Percentiles rank a stretch among this genome's conserved stretches.
These are phyloP conservation scores for Mortierella claussenii DNA, from an alignment of 192 early-diverging fungal species.

Conservation along the genomic window DNA sequence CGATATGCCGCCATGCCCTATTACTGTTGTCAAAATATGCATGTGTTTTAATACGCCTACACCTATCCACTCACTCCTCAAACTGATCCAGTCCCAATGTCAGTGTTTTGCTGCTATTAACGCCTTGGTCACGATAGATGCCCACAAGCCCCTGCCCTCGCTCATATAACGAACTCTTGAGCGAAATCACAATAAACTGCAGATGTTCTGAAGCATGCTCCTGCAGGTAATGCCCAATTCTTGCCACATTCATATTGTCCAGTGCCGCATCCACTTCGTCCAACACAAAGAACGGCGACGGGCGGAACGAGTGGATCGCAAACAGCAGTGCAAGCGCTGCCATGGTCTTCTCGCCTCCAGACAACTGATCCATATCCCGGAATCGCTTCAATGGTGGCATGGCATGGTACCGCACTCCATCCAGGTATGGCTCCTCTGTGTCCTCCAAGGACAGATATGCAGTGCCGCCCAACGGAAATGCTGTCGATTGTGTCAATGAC, in stretches of 20 bases:
- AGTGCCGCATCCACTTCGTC: conserved; percentile 99
- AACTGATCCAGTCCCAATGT: conserved; percentile 66
- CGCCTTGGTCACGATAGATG: conserved; percentile 91
- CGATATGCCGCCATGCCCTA: no score
- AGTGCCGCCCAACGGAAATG: conserved; percentile 93
- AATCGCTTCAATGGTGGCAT: conserved; percentile 99
- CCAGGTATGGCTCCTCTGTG: conserved; percentile 93
- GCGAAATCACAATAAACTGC: conserved; percentile 98
- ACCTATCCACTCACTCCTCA: no score
- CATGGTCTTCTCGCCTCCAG: conserved; percentile 99
- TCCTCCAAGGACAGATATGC: conserved; percentile 95
- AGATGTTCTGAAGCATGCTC: conserved; percentile 73
- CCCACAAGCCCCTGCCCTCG: conserved; percentile 93
- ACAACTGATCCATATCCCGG: conserved; percentile 98
- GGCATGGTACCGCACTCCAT: conserved; percentile 96
- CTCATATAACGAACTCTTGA: conserved; percentile 96
- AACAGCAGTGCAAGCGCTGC: conserved; percentile 96
- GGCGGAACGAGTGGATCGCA: conserved; percentile 92
- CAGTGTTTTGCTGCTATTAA: conserved; percentile 84
- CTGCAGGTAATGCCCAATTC: conserved; percentile 91
- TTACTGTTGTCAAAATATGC: no score
- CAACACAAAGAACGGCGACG: conserved; percentile 98
- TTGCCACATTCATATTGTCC: conserved; percentile 95
- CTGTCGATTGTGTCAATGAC: conserved; percentile 86
- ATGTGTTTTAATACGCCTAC: no score